Base-by-base conservation (phyloP, 2,329 filamentous ascomycete genomes). In the Penicillium sp. region DNA sequence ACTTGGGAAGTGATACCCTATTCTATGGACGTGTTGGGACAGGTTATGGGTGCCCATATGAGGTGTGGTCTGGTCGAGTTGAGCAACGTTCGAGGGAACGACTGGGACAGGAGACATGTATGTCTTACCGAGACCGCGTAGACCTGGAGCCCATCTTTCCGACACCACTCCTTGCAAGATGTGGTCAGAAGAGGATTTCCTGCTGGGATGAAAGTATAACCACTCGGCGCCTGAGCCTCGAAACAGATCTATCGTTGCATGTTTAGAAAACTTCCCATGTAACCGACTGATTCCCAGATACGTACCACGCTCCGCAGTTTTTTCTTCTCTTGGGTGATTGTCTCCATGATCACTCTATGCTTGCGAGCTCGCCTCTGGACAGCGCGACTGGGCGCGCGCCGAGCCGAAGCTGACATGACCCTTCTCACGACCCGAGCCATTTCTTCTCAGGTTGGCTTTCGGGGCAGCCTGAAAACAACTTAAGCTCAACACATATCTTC, bases 1-100 rank as follows among this genome's bases (percentile, higher is more conserved):
- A 60, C 82, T 82, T 6, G 85, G 84, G 63, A 89, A 88, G 70
- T 88, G 86, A 70, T 86, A 85, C 16, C 87, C 87, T 63, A 88
- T 82, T 43, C 86, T 81, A 66, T 86, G 82, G 52, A 87, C 82
- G 70, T 88, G 85, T 67, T 86, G 82, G 2, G 85, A 85, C 2
- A 88, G 75, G 61, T 82, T 80, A 55, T 83, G 81, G 13, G 78
- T 81, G 52, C 81, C 74, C 61, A 78, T 74, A 67, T 83, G 80
- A 30, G 79, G 82, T 49, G 80, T 83, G 61, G 81, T 84, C 79
- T 83, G 62, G 16, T 57, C 51, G 42, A 56, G n/a, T 66, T 70
- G 59, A 68, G 63, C 52, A 65, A 52, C 56, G 49, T 55, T 55
- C 40, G 60, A 49, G 19, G 13, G 26, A 14, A 35, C 10, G 7